Conservation (phyloP, 2,329 filamentous ascomycete species). For the Colletotrichum graminicola region DNA sequence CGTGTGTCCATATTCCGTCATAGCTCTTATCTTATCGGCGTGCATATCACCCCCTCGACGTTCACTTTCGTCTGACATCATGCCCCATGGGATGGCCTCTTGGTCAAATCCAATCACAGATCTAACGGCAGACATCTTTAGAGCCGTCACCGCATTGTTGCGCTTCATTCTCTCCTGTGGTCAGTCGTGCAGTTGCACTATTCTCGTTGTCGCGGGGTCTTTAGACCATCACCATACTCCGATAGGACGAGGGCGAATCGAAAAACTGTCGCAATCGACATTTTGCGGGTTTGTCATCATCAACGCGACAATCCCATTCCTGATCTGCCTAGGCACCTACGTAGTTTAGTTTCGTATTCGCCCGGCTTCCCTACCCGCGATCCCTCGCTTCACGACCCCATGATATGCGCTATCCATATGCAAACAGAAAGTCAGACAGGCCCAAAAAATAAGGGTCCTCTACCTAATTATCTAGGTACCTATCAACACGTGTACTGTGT, state of each 20-base stretch:
- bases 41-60: not conserved
- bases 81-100: not conserved
- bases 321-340: not conserved
- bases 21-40: slow-evolving; percentile 5
- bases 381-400: slow-evolving; percentile 1
- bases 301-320: not conserved
- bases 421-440: slow-evolving; percentile 12
- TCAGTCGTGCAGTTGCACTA: not conserved
- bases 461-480: not conserved
- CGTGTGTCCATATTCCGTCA: not conserved
- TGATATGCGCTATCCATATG: slow-evolving; percentile 1
- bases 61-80: slow-evolving; percentile 35
- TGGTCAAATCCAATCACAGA: not conserved
- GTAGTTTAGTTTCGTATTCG: no score
- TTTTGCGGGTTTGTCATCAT: not conserved
- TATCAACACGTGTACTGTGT: not conserved
- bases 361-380: not conserved
- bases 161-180: not conserved
- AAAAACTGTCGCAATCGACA: not conserved
- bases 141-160: no score
- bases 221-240: not conserved
- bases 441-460: slow-evolving; percentile 5
- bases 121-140: not conserved
- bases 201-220: not conserved
- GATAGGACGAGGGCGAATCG: not conserved